Base-by-base conservation (phyloP, 2,329 filamentous ascomycete species). In the Beauveria medogensis region DNA sequence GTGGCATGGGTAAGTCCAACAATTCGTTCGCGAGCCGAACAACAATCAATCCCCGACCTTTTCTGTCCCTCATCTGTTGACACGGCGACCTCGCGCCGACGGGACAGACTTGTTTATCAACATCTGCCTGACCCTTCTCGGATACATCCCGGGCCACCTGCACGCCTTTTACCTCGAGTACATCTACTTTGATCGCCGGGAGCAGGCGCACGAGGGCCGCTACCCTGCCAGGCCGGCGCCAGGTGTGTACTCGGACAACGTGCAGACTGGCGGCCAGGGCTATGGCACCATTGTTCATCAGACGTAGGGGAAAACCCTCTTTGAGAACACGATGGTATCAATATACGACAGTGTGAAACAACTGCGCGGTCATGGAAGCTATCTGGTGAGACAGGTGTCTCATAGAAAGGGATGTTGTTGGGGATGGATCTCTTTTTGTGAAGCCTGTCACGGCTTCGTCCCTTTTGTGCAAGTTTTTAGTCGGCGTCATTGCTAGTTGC, bases 121-220 rank as follows among this genome's bases (percentile, higher is more conserved):
- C 71, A 81, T 89, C 67, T 79, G 82, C 65, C 74, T 90, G 64
- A 89, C 86, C 0, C 67, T 89, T 30, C 78, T 89, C 24, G 86
- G 86, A n/a, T 90, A 87, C 72, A 74, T 94, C 55, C 90, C 90
- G 0, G 91, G 90, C 8, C 87, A 91, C 66, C 82, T 93, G 47
- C 87, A 92, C 71, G 89, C 89, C 48, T 92, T 92, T 73, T 94
- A 92, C 71, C 66, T 91, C 63, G 85, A 92, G 74, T 95, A 92
- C 71, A 79, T 95, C 64, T 96, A 92, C 77, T 93, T 88, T 73
- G 84, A 90, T 68, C 87, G 88, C 44, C 82, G 80, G 58, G 86
- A 90, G 66, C 82, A 86, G 70, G 80, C 81, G 2, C 75, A 79
- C 51, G 76, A 82, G 40, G 88, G 88, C 5, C 77, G 79, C 12